Percentiles rank a stretch among this genome's conserved stretches.
Evolutionary conservation across 2,329 filamentous ascomycete genomes (phyloP).

Genomic region (Gyromitra esculenta): DNA sequence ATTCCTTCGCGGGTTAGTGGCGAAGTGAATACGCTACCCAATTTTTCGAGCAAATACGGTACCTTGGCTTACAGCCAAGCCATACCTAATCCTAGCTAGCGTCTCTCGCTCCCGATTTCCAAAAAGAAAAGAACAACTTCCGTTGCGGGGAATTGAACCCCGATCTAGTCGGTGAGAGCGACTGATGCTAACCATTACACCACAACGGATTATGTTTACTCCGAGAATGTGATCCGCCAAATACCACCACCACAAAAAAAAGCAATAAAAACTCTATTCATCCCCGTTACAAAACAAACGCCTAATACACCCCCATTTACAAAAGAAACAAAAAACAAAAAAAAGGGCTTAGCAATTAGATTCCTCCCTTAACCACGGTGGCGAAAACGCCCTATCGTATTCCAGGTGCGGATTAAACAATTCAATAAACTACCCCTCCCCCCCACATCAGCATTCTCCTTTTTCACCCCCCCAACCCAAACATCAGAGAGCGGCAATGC

Average conservation of each 20-base stretch:
- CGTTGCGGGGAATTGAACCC: conserved; percentile 45
- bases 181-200: conserved; percentile 30
- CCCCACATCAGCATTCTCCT: neutral
- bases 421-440: conserved; percentile 56
- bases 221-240: neutral
- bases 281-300: neutral
- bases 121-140: conserved; percentile 5
- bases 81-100: neutral
- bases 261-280: neutral
- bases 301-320: neutral
- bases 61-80: neutral
- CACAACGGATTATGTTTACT: conserved; percentile 32
- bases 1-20: no score
- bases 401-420: conserved; percentile 55
- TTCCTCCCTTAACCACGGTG: conserved; percentile 50
- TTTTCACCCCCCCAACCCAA: neutral
- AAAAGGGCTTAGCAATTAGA: neutral
- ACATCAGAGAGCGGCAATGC: neutral
- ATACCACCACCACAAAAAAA: neutral
- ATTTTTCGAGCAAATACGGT: no score
- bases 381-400: conserved; percentile 54
- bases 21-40: no score
- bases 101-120: neutral
- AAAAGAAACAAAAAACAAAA: neutral
- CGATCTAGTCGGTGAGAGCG: conserved; percentile 44